Conservation (phyloP, 257 asterid species). For the Solanum chiquidenum region DNA sequence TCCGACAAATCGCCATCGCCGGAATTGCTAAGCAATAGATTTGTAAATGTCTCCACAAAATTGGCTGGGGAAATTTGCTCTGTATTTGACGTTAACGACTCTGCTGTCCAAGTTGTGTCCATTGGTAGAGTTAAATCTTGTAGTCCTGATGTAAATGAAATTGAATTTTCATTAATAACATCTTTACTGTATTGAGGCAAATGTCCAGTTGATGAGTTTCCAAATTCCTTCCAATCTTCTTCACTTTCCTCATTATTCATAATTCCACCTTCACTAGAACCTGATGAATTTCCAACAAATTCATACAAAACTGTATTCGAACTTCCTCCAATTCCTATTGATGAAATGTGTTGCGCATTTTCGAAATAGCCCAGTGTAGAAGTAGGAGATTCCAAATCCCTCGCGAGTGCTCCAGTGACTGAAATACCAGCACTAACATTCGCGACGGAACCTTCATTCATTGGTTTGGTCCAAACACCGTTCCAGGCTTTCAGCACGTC, state of each 20-base stretch:
- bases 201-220: not conserved
- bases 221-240: constrained; percentile 47
- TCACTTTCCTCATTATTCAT: constrained; percentile 36
- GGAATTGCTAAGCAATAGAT: constrained; percentile 49
- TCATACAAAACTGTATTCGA: constrained; percentile 29
- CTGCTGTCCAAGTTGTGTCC: constrained; percentile 27
- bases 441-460: not conserved
- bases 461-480: constrained; percentile 30
- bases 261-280: constrained; percentile 32
- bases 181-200: constrained; percentile 23
- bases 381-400: constrained; percentile 61
- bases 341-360: constrained; percentile 12
- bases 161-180: constrained; percentile 14
- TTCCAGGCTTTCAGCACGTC: constrained; percentile 54
- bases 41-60: constrained; percentile 68
- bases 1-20: constrained; percentile 33
- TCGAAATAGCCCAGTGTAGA: constrained; percentile 51
- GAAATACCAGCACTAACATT: constrained; percentile 4
- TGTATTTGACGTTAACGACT: not conserved
- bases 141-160: constrained; percentile 15
- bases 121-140: constrained; percentile 14
- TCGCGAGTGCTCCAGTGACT: constrained; percentile 16
- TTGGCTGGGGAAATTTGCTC: constrained; percentile 31
- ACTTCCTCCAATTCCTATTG: constrained; percentile 30
- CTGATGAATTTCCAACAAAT: constrained; percentile 31